Conservation (phyloP, 352 stramenopile species). For the Blastocystis sp. region DNA sequence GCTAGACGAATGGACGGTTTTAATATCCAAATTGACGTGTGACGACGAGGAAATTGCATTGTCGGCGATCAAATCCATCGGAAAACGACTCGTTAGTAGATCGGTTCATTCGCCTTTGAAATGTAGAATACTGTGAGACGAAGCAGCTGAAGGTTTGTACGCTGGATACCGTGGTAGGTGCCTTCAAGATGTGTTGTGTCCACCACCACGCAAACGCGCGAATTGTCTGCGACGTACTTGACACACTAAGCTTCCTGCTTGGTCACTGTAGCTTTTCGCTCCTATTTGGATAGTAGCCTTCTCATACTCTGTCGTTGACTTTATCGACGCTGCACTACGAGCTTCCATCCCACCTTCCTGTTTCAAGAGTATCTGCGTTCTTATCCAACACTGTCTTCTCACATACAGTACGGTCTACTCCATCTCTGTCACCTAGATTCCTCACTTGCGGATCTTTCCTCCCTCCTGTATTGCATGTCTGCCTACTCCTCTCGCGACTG, state of each 20-base stretch:
- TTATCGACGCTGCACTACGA: not conserved
- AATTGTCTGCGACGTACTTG: not conserved
- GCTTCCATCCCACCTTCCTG: not conserved
- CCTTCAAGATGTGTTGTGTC: not conserved
- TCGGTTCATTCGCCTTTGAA: not conserved
- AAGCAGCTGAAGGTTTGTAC: not conserved
- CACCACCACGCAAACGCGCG: not conserved
- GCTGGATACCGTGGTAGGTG: not conserved
- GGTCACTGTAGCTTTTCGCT: not conserved
- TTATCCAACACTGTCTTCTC: constrained; percentile 13
- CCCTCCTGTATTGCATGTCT: not conserved
- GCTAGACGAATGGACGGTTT: not conserved
- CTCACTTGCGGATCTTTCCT: not conserved
- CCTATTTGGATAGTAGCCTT: not conserved
- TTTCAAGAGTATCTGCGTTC: not conserved
- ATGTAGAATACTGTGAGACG: constrained; percentile 9
- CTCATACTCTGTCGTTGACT: not conserved
- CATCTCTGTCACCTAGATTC: not conserved
- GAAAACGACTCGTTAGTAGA: not conserved
- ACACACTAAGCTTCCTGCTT: not conserved
- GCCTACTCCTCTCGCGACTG: not conserved
- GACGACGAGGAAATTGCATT: not conserved
- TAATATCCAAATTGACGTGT: not conserved
- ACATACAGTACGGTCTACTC: not conserved
- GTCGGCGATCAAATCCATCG: not conserved